Evolutionary conservation across 257 asterid genomes (phyloP).

Genomic region (Lithospermum erythrorhizon): DNA sequence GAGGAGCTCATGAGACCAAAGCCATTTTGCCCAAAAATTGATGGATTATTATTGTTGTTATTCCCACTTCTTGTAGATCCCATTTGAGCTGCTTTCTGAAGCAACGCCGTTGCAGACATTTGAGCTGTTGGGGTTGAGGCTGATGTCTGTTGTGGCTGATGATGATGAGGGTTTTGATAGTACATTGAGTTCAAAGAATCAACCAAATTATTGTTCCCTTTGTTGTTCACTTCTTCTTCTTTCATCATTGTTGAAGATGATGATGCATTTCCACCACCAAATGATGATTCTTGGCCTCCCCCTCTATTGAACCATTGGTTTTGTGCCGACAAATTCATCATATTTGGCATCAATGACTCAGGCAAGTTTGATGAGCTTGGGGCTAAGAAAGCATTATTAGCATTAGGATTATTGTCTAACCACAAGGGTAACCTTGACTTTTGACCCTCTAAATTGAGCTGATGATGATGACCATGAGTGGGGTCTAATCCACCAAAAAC

Average conservation of each 20-base stretch:
- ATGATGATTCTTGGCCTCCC: conserved; percentile 12
- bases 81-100: conserved; percentile 81
- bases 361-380: conserved; percentile 34
- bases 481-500: conserved; percentile 32
- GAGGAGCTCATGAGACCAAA: conserved; percentile 46
- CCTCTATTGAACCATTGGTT: conserved; percentile 31
- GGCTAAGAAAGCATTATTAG: conserved; percentile 19
- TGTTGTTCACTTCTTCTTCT: conserved; percentile 34
- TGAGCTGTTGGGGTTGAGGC: conserved; percentile 17
- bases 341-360: conserved; percentile 24
- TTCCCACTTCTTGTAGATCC: conserved; percentile 49
- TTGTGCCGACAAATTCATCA: conserved; percentile 19
- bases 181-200: conserved; percentile 41
- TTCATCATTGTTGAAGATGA: conserved; percentile 26
- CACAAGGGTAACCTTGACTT: conserved; percentile 17
- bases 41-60: conserved; percentile 12
- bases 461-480: conserved; percentile 6
- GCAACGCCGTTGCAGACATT: conserved; percentile 75
- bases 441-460: conserved; percentile 16
- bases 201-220: conserved; percentile 20
- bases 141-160: conserved; percentile 16
- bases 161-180: conserved; percentile 17
- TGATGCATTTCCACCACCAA: conserved; percentile 10
- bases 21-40: conserved; percentile 24
- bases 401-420: conserved; percentile 19